phyloP scores from a whole-genome alignment of 768 basidiomycete genomes.

The Lactarius tabidus region DNA sequence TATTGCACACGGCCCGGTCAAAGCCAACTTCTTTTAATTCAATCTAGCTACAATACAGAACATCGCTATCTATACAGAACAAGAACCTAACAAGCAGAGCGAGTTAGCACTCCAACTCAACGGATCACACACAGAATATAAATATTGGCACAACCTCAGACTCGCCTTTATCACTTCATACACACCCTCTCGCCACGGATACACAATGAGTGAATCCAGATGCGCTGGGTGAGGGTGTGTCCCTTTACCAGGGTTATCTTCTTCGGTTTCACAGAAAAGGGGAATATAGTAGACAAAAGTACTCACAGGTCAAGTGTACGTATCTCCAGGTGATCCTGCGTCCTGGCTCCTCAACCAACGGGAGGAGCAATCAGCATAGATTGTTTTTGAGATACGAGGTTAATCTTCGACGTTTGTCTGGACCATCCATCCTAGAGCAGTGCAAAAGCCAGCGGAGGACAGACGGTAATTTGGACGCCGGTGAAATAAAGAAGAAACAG shows the following conservation, averaged over 20 bases:
- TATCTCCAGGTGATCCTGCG: conserved; percentile 89
- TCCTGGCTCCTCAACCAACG: conserved; percentile 86
- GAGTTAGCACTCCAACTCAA: background rate
- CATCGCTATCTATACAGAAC: background rate
- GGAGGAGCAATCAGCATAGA: conserved; percentile 90
- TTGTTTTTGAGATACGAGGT: conserved; percentile 77
- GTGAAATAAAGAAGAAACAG: conserved; percentile 33
- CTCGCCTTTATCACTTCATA: conserved; percentile 85
- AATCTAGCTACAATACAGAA: background rate
- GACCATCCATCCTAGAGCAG: conserved; percentile 61
- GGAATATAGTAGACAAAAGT: conserved; percentile 3
- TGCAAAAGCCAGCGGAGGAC: conserved; percentile 45
- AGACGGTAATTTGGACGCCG: conserved; percentile 82
- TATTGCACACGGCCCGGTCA: background rate
- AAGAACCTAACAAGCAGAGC: background rate
- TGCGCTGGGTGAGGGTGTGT: conserved; percentile 58
- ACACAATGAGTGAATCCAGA: conserved; percentile 18
- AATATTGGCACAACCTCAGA: conserved; percentile 49
- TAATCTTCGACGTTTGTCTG: conserved; percentile 87
- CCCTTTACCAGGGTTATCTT: conserved; percentile 88
- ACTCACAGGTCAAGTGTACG: conserved; percentile 43
- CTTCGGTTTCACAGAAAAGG: conserved; percentile 43
- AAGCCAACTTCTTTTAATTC: background rate
- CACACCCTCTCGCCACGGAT: conserved; percentile 51
- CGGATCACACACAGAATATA: background rate